phyloP scores from a whole-genome alignment of 2,329 filamentous ascomycete genomes.

The Pseudocercospora ulei region DNA sequence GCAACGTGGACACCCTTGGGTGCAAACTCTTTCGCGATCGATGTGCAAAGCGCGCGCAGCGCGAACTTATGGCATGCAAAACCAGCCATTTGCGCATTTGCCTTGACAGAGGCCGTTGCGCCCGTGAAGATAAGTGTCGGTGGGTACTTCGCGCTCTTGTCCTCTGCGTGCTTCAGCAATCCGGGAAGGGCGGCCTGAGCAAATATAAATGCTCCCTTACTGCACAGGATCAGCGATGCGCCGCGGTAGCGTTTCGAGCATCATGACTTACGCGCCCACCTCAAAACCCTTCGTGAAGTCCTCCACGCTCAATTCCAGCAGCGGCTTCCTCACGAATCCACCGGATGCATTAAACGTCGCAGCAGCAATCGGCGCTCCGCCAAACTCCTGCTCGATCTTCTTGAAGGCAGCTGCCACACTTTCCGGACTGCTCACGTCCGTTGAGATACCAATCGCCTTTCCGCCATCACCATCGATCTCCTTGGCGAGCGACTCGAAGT shows the following conservation, averaged over 20 bases:
- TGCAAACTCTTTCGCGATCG: constrained; percentile 71
- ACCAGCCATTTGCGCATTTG: constrained; percentile 56
- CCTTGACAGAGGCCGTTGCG: constrained; percentile 69
- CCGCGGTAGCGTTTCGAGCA: not conserved
- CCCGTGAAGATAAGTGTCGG: constrained; percentile 79
- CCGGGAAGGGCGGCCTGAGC: constrained; percentile 61
- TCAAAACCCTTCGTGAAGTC: constrained; percentile 48
- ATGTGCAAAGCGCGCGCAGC: constrained; percentile 61
- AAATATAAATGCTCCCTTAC: constrained; percentile 65
- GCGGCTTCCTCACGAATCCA: constrained; percentile 49
- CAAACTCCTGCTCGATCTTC: constrained; percentile 52
- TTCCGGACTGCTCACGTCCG: constrained; percentile 51
- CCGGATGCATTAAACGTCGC: constrained; percentile 63
- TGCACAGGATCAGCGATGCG: constrained; percentile 26
- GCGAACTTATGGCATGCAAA: constrained; percentile 79
- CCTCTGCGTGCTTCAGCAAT: constrained; percentile 52
- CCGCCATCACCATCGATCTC: constrained; percentile 62
- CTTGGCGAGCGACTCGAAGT: constrained; percentile 54
- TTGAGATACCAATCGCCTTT: constrained; percentile 58
- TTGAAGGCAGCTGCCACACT: constrained; percentile 53
- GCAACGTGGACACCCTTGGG: constrained; percentile 75
- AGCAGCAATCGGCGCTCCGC: constrained; percentile 35
- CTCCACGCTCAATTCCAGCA: constrained; percentile 51
- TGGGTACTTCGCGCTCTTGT: constrained; percentile 48
- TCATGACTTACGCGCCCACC: constrained; percentile 41